Conservation (phyloP, 225 moss, liverwort and hornwort genomes). For the Marchantia paleacea region DNA sequence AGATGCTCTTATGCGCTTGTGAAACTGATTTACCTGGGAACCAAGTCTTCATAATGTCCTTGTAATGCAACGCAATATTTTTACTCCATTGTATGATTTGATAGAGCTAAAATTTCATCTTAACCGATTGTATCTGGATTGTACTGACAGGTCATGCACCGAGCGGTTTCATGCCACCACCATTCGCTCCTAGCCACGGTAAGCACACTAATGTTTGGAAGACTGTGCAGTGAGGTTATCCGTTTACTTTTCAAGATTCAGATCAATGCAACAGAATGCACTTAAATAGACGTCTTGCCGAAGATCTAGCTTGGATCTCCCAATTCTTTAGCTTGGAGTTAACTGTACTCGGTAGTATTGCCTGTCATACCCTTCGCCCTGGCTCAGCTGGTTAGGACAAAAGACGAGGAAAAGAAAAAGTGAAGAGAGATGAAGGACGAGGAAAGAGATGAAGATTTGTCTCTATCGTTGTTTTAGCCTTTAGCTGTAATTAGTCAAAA, state of each 20-base stretch:
- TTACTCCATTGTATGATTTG: not conserved
- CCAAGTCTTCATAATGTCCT: not conserved
- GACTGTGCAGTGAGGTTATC: not conserved
- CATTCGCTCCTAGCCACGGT: conserved; percentile 13
- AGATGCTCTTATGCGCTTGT: not conserved
- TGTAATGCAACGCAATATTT: not conserved
- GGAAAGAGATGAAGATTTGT: no score
- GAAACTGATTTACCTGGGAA: not conserved
- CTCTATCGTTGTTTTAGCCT: no score
- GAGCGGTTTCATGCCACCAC: conserved; percentile 1
- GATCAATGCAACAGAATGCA: not conserved
- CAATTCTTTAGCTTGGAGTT: not conserved
- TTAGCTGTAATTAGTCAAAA: no score
- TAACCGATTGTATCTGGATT: not conserved
- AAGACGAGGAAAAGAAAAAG: no score
- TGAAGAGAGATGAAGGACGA: no score
- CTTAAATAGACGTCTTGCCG: not conserved
- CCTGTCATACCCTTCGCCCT: no score
- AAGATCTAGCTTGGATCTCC: not conserved
- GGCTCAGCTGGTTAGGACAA: no score
- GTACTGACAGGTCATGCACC: conserved; percentile 16
- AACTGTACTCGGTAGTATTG: no score
- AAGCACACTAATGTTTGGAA: not conserved
- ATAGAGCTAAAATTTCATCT: not conserved
- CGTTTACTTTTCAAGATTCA: no score